These are phyloP conservation scores for Suillus ampliporus DNA, from an alignment of 768 basidiomycete species.

Conservation along the genomic window DNA sequence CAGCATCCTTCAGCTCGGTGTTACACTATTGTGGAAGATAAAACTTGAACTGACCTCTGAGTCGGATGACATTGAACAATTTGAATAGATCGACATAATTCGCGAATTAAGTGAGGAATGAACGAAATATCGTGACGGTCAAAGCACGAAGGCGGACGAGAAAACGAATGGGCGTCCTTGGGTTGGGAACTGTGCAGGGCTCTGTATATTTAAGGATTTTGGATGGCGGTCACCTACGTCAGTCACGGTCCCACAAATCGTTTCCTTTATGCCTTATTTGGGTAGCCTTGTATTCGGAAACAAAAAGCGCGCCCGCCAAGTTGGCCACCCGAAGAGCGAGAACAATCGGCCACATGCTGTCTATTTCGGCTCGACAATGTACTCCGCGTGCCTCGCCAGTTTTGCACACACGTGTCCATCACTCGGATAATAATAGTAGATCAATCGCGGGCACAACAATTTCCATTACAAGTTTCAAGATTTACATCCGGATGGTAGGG, in stretches of 20 bases:
- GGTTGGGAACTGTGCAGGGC: conserved; percentile 13
- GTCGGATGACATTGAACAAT: conserved; percentile 26
- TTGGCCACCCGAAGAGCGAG: conserved; percentile 8
- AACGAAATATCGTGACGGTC: background rate
- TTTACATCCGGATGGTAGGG: too few species aligned
- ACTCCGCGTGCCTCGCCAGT: conserved; percentile 2
- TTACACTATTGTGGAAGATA: background rate
- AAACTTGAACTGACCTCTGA: conserved; percentile 29
- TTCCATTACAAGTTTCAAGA: background rate
- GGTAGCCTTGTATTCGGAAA: conserved; percentile 36
- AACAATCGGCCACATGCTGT: background rate
- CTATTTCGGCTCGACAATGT: conserved; percentile 13
- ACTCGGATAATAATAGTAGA: background rate
- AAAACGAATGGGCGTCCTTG: conserved; percentile 11
- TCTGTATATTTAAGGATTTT: conserved; percentile 15
- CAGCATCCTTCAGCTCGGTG: conserved; percentile 16
- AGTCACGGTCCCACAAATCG: conserved; percentile 1
- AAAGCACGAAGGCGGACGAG: background rate
- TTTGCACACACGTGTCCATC: background rate
- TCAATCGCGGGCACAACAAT: background rate
- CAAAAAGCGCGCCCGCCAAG: conserved; percentile 26
- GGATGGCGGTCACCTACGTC: conserved; percentile 17
- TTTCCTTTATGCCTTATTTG: conserved; percentile 35
- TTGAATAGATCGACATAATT: conserved; percentile 25
- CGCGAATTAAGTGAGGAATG: conserved; percentile 9